Conservation (phyloP, 1,284 basidiomycete genomes). For the Malassezia pachydermatis region DNA sequence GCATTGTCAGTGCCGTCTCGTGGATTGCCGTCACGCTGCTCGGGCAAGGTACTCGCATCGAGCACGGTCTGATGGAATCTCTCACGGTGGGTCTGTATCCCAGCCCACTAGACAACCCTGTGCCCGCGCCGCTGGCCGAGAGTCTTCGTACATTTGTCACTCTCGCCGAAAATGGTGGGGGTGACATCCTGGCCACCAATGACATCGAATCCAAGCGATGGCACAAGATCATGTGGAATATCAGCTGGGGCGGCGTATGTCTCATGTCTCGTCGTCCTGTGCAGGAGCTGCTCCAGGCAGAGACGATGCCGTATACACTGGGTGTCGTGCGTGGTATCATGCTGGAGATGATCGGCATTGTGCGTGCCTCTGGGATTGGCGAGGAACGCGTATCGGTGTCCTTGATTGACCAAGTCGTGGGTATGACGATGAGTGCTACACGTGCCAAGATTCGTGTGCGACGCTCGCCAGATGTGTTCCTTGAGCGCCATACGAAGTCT, state of each 20-base stretch:
- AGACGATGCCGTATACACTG: conserved; percentile 45
- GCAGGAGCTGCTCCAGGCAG: conserved; percentile 43
- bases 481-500: conserved; percentile 1
- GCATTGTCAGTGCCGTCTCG: conserved; percentile 49
- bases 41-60: conserved; percentile 23
- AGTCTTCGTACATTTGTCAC: background rate
- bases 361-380: conserved; percentile 38
- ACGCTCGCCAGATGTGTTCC: background rate
- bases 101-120: conserved; percentile 1
- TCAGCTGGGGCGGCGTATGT: conserved; percentile 43
- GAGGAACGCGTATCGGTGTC: conserved; percentile 25
- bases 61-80: conserved; percentile 24
- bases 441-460: conserved; percentile 2
- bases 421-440: conserved; percentile 23
- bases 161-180: conserved; percentile 48
- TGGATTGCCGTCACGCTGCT: conserved; percentile 50
- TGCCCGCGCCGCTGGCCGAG: background rate
- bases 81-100: conserved; percentile 50
- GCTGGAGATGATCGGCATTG: conserved; percentile 50
- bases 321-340: conserved; percentile 49
- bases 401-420: conserved; percentile 26
- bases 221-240: conserved; percentile 50
- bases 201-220: conserved; percentile 53
- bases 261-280: conserved; percentile 51
- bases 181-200: conserved; percentile 44